Base-by-base conservation (phyloP, 2,329 filamentous ascomycete species). In the Pyricularia pennisetigena region DNA sequence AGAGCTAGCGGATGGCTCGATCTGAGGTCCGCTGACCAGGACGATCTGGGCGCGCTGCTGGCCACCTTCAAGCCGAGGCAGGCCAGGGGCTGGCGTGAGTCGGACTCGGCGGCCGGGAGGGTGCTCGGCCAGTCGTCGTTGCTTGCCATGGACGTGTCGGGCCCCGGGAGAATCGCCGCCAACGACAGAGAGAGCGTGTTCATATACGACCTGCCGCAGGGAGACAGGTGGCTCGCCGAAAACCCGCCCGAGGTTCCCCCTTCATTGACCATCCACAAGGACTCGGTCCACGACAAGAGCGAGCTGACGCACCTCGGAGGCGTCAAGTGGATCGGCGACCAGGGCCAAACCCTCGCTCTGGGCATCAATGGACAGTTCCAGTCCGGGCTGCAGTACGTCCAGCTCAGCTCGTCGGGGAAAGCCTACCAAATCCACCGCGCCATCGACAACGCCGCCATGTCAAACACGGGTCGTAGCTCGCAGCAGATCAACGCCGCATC, bases 1-100 rank as follows among this genome's bases (percentile, higher is more conserved):
- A 78, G 84, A 41, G 82, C 83, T 0, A 84, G 82, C 70, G 84
- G 85, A 1, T 76, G 82, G 23, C 72, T 87, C 5, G 75, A 80
- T 8, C 72, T 86, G 2, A 70, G 84, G 7, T 81, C 81, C 3
- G 77, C 77, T 8, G 76, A 76, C 28, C 72, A 76, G 0, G 74
- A 76, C 41, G 71, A 68, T 6, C 79, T 80, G 28, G 75, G 75
- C 71, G 61, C 77, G 75, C 63, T 70, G 69, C 35, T 74, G 68
- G 74, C 74, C 23, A 69, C 68, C 68, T 72, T 71, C 71, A 30
- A 29, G 28, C 57, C 66, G 16, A 35, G 30, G 29, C 35, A 32
- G n/a, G 54, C 54, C 23, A n/a, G 14, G 30, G 66, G 64, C 24
- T 35, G 57, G n/a, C 28, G 23, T 23, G 28, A 16, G 5, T 30